Conservation (phyloP, 371 early-diverging fungal species). For the Mycotypha africana region DNA sequence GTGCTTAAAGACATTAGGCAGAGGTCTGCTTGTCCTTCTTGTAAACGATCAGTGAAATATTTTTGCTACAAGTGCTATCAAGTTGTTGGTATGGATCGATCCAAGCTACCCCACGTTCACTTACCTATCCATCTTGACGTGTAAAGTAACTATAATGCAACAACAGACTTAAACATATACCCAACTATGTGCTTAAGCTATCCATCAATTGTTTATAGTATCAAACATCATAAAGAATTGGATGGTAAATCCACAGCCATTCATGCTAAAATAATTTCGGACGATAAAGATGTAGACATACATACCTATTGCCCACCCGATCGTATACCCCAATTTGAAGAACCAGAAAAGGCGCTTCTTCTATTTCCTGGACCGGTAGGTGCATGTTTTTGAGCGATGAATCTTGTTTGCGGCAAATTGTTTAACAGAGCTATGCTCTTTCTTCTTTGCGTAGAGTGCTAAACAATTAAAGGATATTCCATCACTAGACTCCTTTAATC, state of each 20-base stretch:
- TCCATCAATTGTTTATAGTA: no score
- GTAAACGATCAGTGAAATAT: slow-evolving; percentile 61
- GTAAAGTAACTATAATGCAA: slow-evolving; percentile 42
- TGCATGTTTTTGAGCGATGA: no score
- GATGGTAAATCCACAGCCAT: slow-evolving; percentile 85
- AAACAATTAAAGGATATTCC: slow-evolving; percentile 60
- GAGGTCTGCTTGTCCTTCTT: slow-evolving; percentile 47
- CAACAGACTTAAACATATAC: no score
- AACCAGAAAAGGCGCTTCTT: slow-evolving; percentile 68
- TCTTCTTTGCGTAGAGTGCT: slow-evolving; percentile 61
- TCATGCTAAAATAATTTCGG: slow-evolving; percentile 80
- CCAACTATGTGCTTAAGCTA: neutral
- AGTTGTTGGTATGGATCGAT: slow-evolving; percentile 47
- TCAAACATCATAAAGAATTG: slow-evolving; percentile 75
- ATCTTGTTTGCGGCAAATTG: no score
- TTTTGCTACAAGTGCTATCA: slow-evolving; percentile 72
- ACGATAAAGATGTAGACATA: slow-evolving; percentile 62
- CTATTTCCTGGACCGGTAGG: slow-evolving; percentile 85
- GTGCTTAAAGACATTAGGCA: slow-evolving; percentile 25
- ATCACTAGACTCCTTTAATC: slow-evolving; percentile 56
- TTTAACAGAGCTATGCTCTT: no score
- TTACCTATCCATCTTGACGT: slow-evolving; percentile 77
- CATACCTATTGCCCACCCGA: slow-evolving; percentile 51
- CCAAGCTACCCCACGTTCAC: slow-evolving; percentile 55
- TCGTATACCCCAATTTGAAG: slow-evolving; percentile 48